Conservation (phyloP, 2,329 filamentous ascomycete genomes). For the Nigrograna mackinnonii region DNA sequence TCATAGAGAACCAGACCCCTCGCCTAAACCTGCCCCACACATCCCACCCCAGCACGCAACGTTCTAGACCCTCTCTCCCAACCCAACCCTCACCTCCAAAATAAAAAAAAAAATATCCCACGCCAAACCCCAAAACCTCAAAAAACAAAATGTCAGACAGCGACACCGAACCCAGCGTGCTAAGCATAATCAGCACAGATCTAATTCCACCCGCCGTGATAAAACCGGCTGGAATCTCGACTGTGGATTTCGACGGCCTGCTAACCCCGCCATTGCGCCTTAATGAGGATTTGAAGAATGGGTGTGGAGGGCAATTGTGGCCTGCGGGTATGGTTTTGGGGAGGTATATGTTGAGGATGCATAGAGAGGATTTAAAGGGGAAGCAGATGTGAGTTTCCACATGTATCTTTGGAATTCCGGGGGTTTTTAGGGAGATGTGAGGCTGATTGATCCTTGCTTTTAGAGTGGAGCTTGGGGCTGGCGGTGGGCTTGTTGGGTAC, state of each 20-base stretch:
- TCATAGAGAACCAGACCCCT: too few species aligned
- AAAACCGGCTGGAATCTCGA: constrained; percentile 56
- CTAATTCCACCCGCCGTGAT: constrained; percentile 58
- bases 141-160: constrained; percentile 8
- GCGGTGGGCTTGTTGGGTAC: constrained; percentile 80
- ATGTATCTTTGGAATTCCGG: constrained; percentile 11
- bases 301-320: constrained; percentile 92
- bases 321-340: constrained; percentile 78
- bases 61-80: too few species aligned
- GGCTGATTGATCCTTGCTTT: constrained; percentile 12
- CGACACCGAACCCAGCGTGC: constrained; percentile 35
- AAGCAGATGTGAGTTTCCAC: constrained; percentile 70
- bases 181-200: constrained; percentile 56
- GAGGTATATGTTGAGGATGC: constrained; percentile 81
- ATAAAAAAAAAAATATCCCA: too few species aligned
- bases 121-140: too few species aligned
- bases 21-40: too few species aligned
- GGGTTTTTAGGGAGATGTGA: constrained; percentile 1
- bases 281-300: constrained; percentile 82
- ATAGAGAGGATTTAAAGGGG: constrained; percentile 62
- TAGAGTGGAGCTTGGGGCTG: constrained; percentile 89
- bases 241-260: constrained; percentile 71
- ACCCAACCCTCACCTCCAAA: too few species aligned
- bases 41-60: too few species aligned
- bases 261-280: constrained; percentile 72